Evolutionary conservation across 2,329 filamentous ascomycete genomes (phyloP).

Genomic region (Stemphylium lycopersici): DNA sequence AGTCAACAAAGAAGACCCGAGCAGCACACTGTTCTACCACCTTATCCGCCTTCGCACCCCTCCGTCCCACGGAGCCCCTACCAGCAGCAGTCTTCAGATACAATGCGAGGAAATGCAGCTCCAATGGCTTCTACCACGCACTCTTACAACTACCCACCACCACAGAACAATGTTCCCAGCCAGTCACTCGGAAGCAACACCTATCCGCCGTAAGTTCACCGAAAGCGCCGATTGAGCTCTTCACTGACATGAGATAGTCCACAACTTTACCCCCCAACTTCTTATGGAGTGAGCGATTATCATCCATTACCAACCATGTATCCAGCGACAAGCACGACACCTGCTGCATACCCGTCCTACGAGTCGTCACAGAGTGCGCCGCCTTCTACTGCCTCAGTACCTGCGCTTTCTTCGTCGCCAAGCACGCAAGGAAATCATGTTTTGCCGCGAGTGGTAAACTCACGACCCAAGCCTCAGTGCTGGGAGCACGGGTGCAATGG

Average conservation of each 20-base stretch:
- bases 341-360: slow-evolving; percentile 42
- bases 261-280: slow-evolving; percentile 42
- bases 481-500: slow-evolving; percentile 98
- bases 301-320: slow-evolving; percentile 46
- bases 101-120: slow-evolving; percentile 38
- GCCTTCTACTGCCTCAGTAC: slow-evolving; percentile 22
- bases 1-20: slow-evolving; percentile 35
- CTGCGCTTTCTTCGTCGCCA: slow-evolving; percentile 39
- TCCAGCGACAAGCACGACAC: slow-evolving; percentile 40
- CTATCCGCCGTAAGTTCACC: slow-evolving; percentile 42
- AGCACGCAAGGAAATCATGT: slow-evolving; percentile 32
- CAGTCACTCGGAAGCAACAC: slow-evolving; percentile 38
- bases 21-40: slow-evolving; percentile 37
- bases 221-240: background rate
- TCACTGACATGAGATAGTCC: slow-evolving; percentile 29
- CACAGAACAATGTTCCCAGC: slow-evolving; percentile 38
- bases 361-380: slow-evolving; percentile 33
- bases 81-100: slow-evolving; percentile 37
- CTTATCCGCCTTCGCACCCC: slow-evolving; percentile 37
- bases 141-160: slow-evolving; percentile 41
- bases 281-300: slow-evolving; percentile 43
- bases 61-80: slow-evolving; percentile 42
- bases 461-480: slow-evolving; percentile 89
- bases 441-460: slow-evolving; percentile 68
- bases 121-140: slow-evolving; percentile 36